Conservation (phyloP, 257 asterid genomes). For the Plectranthus barbatus region DNA sequence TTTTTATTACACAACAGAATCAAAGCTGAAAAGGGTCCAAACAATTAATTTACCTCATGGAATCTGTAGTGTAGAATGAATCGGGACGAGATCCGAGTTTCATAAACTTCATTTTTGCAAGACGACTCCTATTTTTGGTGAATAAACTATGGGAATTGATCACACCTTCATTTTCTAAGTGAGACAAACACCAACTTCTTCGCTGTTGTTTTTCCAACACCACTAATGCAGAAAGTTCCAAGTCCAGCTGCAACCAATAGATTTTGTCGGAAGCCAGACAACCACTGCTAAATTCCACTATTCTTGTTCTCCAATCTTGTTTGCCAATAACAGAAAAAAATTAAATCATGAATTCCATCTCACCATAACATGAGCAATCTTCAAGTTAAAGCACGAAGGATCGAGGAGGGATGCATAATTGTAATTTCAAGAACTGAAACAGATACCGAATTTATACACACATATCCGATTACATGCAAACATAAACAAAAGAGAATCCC, state of each 20-base stretch:
- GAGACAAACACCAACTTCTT: slow-evolving; percentile 17
- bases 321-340: not conserved
- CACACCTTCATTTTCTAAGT: slow-evolving; percentile 21
- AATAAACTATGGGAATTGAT: slow-evolving; percentile 7
- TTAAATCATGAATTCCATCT: not conserved
- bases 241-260: slow-evolving; percentile 41
- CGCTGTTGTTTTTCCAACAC: slow-evolving; percentile 18
- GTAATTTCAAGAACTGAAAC: slow-evolving; percentile 1
- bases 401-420: not conserved
- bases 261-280: slow-evolving; percentile 29
- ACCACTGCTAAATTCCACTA: slow-evolving; percentile 2
- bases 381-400: not conserved
- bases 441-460: not conserved
- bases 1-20: not conserved
- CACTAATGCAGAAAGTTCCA: slow-evolving; percentile 23
- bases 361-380: slow-evolving; percentile 4
- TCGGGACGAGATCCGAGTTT: slow-evolving; percentile 58
- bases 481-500: slow-evolving; percentile 21
- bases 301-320: not conserved
- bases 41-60: slow-evolving; percentile 29
- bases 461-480: slow-evolving; percentile 26
- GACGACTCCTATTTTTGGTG: not conserved
- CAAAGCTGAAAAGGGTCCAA: not conserved
- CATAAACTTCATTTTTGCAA: slow-evolving; percentile 44
- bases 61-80: slow-evolving; percentile 50